Base-by-base conservation (phyloP, 495 filamentous ascomycete species). In the Lasiosphaeria ovina region DNA sequence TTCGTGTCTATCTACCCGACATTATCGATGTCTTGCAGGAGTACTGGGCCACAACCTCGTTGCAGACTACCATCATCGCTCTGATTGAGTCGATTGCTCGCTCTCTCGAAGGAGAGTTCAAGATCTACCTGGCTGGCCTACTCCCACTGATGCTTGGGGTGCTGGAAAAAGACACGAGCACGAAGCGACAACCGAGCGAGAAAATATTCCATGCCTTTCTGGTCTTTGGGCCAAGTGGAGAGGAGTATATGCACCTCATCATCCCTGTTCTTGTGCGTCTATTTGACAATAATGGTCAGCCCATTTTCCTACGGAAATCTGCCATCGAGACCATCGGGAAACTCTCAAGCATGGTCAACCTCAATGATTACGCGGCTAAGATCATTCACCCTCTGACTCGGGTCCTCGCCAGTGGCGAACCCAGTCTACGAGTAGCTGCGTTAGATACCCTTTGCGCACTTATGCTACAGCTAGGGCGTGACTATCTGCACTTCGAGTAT, bases 171-270 rank as follows among this genome's bases (percentile, higher is more conserved):
- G 92, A 97, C 66, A 74, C 72, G n/a, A 85, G 86, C 6, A 80
- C 81, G 3, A 88, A 87, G 65, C 79, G 89, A 17, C 82, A 85
- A 51, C 87, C 93, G 11, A 93, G 90, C 0, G 91, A 96, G 72
- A 92, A 88, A 65, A 91, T 98, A 16, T 81, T 99, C 11, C 95
- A 98, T 73, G 91, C 93, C 3, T 94, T 99, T 68, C 78, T 98
- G 44, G 88, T 99, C 0, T 97, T 99, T 71, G 94, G 95, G n/a
- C 87, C 92, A 12, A 97, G 92, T 67, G 89, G 87, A 14, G 94
- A 98, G 71, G 93, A 97, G 71, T 97, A 98, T 73, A 98, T 99
- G 94, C 94, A 98, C 73, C 81, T 99, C 35, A 98, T 99, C 64
- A 92, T 99, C 40, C 94, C 94, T 7, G 88, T 93, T n/a, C 89